These are phyloP conservation scores for Aurinia saxatilis DNA, from an alignment of 345 rosid genomes.

Conservation along the genomic window DNA sequence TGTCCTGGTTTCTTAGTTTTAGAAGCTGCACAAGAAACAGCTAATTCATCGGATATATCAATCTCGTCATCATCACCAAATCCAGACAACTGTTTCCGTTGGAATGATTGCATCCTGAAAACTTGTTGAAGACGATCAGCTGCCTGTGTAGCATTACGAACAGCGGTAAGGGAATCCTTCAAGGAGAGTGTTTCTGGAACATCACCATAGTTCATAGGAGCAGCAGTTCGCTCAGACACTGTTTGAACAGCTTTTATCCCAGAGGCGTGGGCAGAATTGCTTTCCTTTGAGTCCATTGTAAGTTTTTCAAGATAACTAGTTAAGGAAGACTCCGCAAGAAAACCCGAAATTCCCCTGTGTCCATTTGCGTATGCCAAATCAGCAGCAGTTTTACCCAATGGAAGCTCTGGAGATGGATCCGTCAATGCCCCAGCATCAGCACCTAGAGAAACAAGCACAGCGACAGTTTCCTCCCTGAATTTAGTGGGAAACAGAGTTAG, in stretches of 20 bases:
- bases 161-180: conserved; percentile 83
- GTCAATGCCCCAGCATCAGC: conserved; percentile 68
- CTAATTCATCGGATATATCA: conserved; percentile 41
- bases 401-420: conserved; percentile 83
- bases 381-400: conserved; percentile 71
- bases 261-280: conserved; percentile 25
- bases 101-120: conserved; percentile 83
- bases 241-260: conserved; percentile 51
- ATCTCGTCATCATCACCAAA: conserved; percentile 35
- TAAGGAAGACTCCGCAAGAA: conserved; percentile 81
- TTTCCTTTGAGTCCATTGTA: conserved; percentile 49
- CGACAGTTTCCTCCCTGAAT: conserved; percentile 81
- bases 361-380: conserved; percentile 86
- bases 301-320: conserved; percentile 59
- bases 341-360: conserved; percentile 90
- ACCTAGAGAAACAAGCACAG: conserved; percentile 58
- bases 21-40: conserved; percentile 45
- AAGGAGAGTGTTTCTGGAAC: conserved; percentile 53
- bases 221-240: conserved; percentile 55
- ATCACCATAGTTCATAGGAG: conserved; percentile 48
- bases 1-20: conserved; percentile 38
- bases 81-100: conserved; percentile 47
- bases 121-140: conserved; percentile 78
- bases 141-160: conserved; percentile 92
- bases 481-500: conserved; percentile 12